Evolutionary conservation across 129 eudicot genomes (phyloP).

Genomic region (Lactuca sativa): DNA sequence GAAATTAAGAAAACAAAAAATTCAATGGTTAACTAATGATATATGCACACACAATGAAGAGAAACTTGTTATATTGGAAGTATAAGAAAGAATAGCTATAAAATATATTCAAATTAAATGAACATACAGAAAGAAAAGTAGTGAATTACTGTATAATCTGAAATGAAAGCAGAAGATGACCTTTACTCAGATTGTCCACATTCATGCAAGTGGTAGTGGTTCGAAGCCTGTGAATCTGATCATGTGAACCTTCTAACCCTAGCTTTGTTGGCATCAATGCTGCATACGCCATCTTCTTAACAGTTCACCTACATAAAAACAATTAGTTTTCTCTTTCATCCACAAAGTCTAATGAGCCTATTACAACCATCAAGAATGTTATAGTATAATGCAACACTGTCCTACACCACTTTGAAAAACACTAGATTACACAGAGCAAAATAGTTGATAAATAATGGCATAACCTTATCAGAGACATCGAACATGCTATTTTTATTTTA

Average conservation of each 20-base stretch:
- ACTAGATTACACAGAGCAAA: too few species aligned
- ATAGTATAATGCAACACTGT: too few species aligned
- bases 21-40: not conserved
- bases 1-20: not conserved
- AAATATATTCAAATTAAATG: not conserved
- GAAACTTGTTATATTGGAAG: too few species aligned
- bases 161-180: slow-evolving; percentile 13
- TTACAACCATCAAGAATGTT: too few species aligned
- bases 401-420: too few species aligned
- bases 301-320: not conserved
- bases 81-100: not conserved
- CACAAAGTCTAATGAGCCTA: too few species aligned
- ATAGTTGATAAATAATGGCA: too few species aligned
- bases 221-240: slow-evolving; percentile 28
- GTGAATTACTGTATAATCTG: not conserved
- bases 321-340: too few species aligned
- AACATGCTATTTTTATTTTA: too few species aligned
- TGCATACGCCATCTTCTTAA: slow-evolving; percentile 33
- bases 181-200: slow-evolving; percentile 32
- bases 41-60: not conserved
- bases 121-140: not conserved
- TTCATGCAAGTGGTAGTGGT: slow-evolving; percentile 34
- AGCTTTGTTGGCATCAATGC: slow-evolving; percentile 37
- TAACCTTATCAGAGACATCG: not conserved
- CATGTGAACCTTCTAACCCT: slow-evolving; percentile 34